Percentiles rank a stretch among this genome's conserved stretches.
phyloP scores from a whole-genome alignment of 1,284 basidiomycete genomes.

The Trichosporon asahii region DNA sequence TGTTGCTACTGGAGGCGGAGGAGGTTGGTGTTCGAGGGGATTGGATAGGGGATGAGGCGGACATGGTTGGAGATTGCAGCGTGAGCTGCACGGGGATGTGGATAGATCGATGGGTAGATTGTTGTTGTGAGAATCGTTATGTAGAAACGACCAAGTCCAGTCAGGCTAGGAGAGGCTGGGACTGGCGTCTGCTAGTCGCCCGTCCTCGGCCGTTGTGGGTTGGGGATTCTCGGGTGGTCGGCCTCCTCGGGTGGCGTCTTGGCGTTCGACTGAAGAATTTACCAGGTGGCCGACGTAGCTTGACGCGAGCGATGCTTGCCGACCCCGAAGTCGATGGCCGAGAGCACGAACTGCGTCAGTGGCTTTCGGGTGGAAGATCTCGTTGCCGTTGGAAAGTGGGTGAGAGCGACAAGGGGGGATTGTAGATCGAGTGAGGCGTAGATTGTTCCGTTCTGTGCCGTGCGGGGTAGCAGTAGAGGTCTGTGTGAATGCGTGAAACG shows the following conservation, averaged over 20 bases:
- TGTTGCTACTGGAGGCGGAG: constrained; percentile 3
- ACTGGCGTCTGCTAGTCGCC: neutral
- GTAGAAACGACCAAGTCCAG: neutral
- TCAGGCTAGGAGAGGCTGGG: neutral
- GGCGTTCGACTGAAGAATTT: neutral
- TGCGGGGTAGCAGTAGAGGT: neutral
- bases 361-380: neutral
- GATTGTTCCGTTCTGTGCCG: neutral
- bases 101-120: neutral
- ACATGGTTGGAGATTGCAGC: neutral
- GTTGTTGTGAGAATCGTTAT: neutral
- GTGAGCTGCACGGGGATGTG: neutral
- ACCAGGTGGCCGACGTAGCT: neutral
- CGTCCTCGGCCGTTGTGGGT: neutral
- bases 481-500: neutral
- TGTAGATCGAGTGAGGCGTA: neutral
- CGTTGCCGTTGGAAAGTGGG: neutral
- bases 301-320: constrained; percentile 8
- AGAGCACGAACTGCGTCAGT: neutral
- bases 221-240: constrained; percentile 5
- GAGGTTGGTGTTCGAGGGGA: constrained; percentile 3
- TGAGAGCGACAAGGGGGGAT: neutral
- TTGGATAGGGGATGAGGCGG: neutral
- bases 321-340: neutral
- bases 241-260: constrained; percentile 6